These are phyloP conservation scores for Emmonsiellopsis sp. DNA, from an alignment of 2,329 filamentous ascomycete species.

Conservation along the genomic window DNA sequence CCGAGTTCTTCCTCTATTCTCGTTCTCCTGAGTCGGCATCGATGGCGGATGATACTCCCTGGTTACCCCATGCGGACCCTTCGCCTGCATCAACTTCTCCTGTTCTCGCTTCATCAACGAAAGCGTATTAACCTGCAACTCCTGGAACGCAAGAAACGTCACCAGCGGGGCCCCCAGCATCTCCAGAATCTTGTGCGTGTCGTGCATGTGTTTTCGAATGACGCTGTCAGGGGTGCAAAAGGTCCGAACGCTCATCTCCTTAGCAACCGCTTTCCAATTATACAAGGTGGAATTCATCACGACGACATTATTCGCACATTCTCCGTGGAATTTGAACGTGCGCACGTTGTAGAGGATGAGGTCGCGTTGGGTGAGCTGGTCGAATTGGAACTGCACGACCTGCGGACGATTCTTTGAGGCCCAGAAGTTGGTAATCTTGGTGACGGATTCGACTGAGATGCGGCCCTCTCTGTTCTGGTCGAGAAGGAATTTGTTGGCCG, in stretches of 20 bases:
- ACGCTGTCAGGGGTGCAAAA: conserved; percentile 42
- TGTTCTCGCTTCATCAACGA: conserved; percentile 24
- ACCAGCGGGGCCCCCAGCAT: conserved; percentile 36
- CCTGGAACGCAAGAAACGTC: conserved; percentile 31
- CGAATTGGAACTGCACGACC: conserved; percentile 44
- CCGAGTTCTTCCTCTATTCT: conserved; percentile 1
- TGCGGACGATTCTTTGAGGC: conserved; percentile 36
- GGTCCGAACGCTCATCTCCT: conserved; percentile 40
- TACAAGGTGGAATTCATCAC: conserved; percentile 38
- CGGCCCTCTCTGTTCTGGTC: conserved; percentile 31
- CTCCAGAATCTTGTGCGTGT: conserved; percentile 40
- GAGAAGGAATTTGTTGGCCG: conserved; percentile 36
- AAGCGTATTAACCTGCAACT: conserved; percentile 25
- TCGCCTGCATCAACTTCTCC: conserved; percentile 12
- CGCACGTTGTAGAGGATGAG: conserved; percentile 38
- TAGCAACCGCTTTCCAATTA: conserved; percentile 39
- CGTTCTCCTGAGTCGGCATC: not conserved
- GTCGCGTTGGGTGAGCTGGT: conserved; percentile 41
- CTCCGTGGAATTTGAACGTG: conserved; percentile 37
- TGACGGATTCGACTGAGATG: conserved; percentile 30
- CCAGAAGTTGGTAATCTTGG: conserved; percentile 32
- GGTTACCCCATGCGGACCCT: conserved; percentile 7
- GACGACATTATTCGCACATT: conserved; percentile 28
- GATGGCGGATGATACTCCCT: conserved; percentile 8
- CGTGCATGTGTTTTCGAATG: conserved; percentile 41